phyloP scores from a whole-genome alignment of 2,329 filamentous ascomycete genomes.

The Exophiala lecanii-corni region DNA sequence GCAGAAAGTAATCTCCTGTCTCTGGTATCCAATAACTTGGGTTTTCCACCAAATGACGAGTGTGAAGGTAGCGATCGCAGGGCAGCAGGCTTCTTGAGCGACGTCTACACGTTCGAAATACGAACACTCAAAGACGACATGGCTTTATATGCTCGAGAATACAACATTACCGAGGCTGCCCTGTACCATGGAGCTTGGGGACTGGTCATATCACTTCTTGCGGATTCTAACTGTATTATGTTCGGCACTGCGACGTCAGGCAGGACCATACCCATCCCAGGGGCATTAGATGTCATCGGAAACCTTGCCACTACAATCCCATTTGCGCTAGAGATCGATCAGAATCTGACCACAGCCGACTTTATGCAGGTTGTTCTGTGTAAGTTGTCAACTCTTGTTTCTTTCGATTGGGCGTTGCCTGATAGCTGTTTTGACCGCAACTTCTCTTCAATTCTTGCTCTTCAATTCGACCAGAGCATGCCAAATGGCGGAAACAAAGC shows the following conservation, averaged over 20 bases:
- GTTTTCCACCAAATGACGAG: no score
- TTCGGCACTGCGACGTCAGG: conserved; percentile 37
- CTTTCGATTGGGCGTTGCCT: conserved; percentile 17
- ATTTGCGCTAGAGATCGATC: conserved; percentile 21
- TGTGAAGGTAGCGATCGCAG: conserved; percentile 1
- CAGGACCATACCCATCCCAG: conserved; percentile 32
- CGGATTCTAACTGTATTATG: conserved; percentile 30
- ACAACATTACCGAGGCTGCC: conserved; percentile 8
- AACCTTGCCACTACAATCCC: conserved; percentile 34
- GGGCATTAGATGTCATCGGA: conserved; percentile 31
- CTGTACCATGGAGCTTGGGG: conserved; percentile 37
- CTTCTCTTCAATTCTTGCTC: conserved; percentile 6
- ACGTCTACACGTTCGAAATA: neutral
- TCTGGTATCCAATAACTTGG: no score
- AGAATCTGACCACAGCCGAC: conserved; percentile 14
- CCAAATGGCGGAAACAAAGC: no score
- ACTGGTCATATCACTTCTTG: conserved; percentile 30
- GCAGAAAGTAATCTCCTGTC: no score
- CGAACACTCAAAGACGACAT: conserved; percentile 1
- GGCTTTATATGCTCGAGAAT: conserved; percentile 3
- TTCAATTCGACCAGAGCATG: conserved; percentile 2
- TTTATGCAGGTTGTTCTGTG: conserved; percentile 7
- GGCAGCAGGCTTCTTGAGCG: neutral
- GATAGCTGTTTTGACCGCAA: conserved; percentile 16
- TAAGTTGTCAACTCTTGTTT: conserved; percentile 9